Evolutionary conservation across 345 rosid genomes (phyloP).

Genomic region (Linum usitatissimum): DNA sequence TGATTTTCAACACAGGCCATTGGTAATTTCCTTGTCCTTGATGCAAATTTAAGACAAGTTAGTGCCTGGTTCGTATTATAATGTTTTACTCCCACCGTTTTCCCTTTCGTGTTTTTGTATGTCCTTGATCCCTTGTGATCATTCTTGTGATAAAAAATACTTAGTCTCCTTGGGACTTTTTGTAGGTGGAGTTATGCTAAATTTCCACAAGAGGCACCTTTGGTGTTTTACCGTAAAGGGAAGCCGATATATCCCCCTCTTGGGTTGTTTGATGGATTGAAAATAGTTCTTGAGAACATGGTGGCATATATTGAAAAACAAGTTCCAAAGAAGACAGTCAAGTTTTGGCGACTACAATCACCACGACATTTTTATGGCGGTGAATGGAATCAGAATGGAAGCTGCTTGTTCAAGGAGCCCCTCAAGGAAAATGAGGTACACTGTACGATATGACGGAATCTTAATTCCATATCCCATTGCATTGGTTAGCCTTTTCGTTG

Average conservation of each 20-base stretch:
- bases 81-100: not conserved
- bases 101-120: not conserved
- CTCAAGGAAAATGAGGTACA: conserved; percentile 58
- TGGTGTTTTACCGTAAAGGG: conserved; percentile 63
- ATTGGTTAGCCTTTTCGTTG: not conserved
- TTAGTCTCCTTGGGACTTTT: conserved; percentile 5
- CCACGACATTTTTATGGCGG: conserved; percentile 88
- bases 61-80: not conserved
- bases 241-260: conserved; percentile 61
- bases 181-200: conserved; percentile 88
- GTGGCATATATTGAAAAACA: conserved; percentile 46
- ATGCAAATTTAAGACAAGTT: not conserved
- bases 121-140: not conserved
- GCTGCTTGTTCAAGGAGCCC: conserved; percentile 69
- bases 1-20: conserved; percentile 83
- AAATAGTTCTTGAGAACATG: conserved; percentile 68
- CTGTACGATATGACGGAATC: not conserved
- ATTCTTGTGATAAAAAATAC: not conserved
- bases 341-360: conserved; percentile 91
- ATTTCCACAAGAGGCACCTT: conserved; percentile 80
- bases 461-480: too few relatives aligned
- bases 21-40: conserved; percentile 41
- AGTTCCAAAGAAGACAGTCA: conserved; percentile 49
- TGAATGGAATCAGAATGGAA: conserved; percentile 93
- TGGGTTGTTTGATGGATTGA: conserved; percentile 56